Evolutionary conservation across 352 stramenopile genomes (phyloP), one percentile per base, ranked within the genome.

Genomic region (Globisporangium viniferum): DNA sequence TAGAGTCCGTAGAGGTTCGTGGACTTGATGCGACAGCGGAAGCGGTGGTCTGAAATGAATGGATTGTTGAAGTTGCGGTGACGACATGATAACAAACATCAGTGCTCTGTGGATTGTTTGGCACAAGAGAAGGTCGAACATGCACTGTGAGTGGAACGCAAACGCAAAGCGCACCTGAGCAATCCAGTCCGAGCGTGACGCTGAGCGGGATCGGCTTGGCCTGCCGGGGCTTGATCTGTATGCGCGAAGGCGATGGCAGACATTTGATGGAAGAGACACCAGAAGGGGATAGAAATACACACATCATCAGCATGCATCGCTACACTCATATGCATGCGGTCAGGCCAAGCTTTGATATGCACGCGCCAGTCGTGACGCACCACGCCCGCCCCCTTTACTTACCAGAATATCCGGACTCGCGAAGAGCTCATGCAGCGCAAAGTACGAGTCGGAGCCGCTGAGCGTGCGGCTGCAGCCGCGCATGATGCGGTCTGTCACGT

Each of bases 361-460:
- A 49, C 41, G 41, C 41, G 15, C 15, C 41, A 49, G 15, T 49
- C 4, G 8, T 49, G 24, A 24, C 24, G 0, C 41, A 22, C 41
- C 36, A 44, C 9, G 10, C 9, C 35, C 9, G 0, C 9, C 10
- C 10, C 36, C 41, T 20, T 49, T 22, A 49, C 44, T 8, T 62
- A 90, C 82, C 63, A 93, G 73, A 29, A 91, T 69, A 15, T 89
- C 74, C 10, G 83, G 73, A 36, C 62, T 60, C 2, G 80, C 73
- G 66, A 93, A 88, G 33, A 92, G 79, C 64, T 93, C 81, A 60
- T 89, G 69, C 20, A 90, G 73, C 10, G 85, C 83, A 73, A 91
- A 93, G 69, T 89, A 91, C 64, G 83, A 91, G 72, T 92, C 86
- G 10, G 81, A 80, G 46, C 83, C 86, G 64, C 82, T 93, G 53